Evolutionary conservation across 139 green algal genomes (phyloP).

Genomic region (Micractinium sp.): DNA sequence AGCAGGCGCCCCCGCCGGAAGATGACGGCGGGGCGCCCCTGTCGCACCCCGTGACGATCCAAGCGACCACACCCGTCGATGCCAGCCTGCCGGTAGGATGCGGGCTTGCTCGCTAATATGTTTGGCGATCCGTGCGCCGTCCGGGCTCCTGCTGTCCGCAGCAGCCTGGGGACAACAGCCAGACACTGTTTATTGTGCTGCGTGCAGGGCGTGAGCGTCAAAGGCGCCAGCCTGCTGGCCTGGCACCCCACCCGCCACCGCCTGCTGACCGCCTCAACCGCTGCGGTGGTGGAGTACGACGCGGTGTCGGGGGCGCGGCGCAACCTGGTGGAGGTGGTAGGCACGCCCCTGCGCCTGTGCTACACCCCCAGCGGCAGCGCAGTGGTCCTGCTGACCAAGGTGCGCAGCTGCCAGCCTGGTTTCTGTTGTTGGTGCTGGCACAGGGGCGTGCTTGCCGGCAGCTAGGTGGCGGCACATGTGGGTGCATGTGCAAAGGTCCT

Average conservation of each 20-base stretch:
- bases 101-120: too few relatives aligned
- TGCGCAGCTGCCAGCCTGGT: neutral
- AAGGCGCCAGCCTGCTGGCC: conserved; percentile 18
- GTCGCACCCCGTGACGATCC: neutral
- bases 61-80: conserved; percentile 16
- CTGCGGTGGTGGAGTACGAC: conserved; percentile 44
- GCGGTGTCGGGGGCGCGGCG: conserved; percentile 41
- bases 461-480: neutral
- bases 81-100: conserved; percentile 10
- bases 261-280: conserved; percentile 23
- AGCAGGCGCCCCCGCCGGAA: neutral
- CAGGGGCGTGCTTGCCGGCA: neutral
- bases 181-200: neutral
- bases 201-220: neutral
- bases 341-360: conserved; percentile 35
- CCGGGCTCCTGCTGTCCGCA: neutral
- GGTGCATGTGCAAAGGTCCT: neutral
- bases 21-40: neutral
- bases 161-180: neutral
- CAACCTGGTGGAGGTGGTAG: conserved; percentile 39
- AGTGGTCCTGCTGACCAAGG: conserved; percentile 47
- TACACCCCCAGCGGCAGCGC: conserved; percentile 37
- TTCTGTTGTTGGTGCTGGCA: neutral
- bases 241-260: conserved; percentile 26
- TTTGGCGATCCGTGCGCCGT: neutral